These are phyloP conservation scores for Phytophthora constricta DNA, from an alignment of 352 stramenopile genomes.

Conservation along the genomic window DNA sequence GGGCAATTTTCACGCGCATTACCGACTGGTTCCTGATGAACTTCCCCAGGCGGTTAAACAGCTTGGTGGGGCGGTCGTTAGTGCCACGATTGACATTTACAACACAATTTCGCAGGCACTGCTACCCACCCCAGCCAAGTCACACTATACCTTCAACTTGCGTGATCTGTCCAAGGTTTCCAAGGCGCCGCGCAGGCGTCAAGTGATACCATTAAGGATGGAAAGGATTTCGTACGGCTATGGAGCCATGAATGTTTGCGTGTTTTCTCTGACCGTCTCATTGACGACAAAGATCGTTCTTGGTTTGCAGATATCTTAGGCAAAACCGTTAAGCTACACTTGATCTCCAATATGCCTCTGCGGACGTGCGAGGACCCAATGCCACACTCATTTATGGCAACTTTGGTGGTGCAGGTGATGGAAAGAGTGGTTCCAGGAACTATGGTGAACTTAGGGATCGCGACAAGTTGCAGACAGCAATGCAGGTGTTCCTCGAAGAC, in stretches of 20 bases:
- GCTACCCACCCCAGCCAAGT: slow-evolving; percentile 93
- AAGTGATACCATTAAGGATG: slow-evolving; percentile 80
- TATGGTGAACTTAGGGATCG: slow-evolving; percentile 92
- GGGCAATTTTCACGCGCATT: slow-evolving; percentile 90
- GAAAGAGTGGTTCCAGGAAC: slow-evolving; percentile 65
- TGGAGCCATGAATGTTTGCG: slow-evolving; percentile 93
- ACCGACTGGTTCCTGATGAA: slow-evolving; percentile 90
- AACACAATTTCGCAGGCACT: slow-evolving; percentile 90
- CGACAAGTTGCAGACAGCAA: slow-evolving; percentile 74
- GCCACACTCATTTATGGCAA: slow-evolving; percentile 89
- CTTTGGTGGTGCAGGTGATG: slow-evolving; percentile 72
- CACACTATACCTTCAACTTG: slow-evolving; percentile 96
- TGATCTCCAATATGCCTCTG: slow-evolving; percentile 71
- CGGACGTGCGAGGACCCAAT: slow-evolving; percentile 65
- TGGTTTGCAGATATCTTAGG: slow-evolving; percentile 87
- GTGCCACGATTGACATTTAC: slow-evolving; percentile 93
- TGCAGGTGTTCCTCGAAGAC: slow-evolving; percentile 94
- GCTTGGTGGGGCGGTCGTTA: slow-evolving; percentile 71
- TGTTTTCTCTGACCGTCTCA: slow-evolving; percentile 92
- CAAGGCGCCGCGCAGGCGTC: slow-evolving; percentile 90
- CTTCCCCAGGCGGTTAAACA: slow-evolving; percentile 87
- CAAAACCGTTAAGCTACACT: slow-evolving; percentile 78
- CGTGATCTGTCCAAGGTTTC: slow-evolving; percentile 94
- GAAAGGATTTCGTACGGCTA: slow-evolving; percentile 86
- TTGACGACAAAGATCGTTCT: slow-evolving; percentile 86